Base-by-base conservation (phyloP, 192 early-diverging fungal genomes). In the Geranomyces variabilis region DNA sequence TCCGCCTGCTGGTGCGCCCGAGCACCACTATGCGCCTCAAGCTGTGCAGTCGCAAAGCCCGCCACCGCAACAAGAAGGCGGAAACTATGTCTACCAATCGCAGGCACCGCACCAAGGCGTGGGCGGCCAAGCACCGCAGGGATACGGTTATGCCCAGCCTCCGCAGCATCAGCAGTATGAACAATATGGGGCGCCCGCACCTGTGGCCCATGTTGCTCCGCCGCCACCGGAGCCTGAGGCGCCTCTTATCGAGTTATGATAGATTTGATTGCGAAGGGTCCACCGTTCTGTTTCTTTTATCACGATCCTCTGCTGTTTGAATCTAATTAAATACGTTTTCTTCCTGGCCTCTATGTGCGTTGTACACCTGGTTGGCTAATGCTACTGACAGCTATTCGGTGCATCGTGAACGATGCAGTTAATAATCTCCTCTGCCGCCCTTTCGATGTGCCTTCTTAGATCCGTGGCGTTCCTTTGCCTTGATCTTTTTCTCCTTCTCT, bases 391-490 rank as follows among this genome's bases (percentile, higher is more conserved):
- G n/a, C n/a, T n/a, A n/a, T n/a, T n/a, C n/a, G n/a, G n/a, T n/a
- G n/a, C n/a, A n/a, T n/a, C n/a, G n/a, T n/a, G n/a, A n/a, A n/a
- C n/a, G n/a, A n/a, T n/a, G n/a, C n/a, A n/a, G n/a, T 28, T 30
- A 72, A 64, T 72, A 72, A 44, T 72, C 70, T 33, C 64, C 68
- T 15, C 80, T 71, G 44, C 78, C 79, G 51, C 87, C 84, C 43
- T 64, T 64, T 46, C 91, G 76, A 43, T 71, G 79, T 0, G 86
- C 80, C 64, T 93, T 93, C 67, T 87, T 88, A 36, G 85, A 72
- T 0, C 89, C 89, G 29, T 83, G 88, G 46, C 82, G 77, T 69
- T 85, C 85, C 71, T 93, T 93, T 36, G 72, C 77, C 41, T 82
- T 77, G 66, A 81, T 90, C 57, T 88, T 75, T 21, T 82, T 79